Conservation (phyloP, 2,329 filamentous ascomycete species). For the Penicillium oxalicum region DNA sequence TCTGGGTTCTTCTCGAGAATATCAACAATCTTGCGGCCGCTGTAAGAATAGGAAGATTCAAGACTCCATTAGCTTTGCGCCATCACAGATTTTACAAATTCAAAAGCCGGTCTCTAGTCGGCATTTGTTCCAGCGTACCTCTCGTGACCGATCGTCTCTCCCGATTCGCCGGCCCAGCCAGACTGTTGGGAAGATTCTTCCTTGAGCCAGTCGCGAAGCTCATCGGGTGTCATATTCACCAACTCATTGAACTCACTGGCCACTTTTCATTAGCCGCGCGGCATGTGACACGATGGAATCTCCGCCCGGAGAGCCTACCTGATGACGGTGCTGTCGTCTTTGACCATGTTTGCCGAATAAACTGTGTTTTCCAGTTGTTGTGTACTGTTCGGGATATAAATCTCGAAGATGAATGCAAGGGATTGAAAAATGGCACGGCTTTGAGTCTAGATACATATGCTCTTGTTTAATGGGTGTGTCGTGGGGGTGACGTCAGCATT, state of each 20-base stretch:
- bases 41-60: constrained; percentile 20
- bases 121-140: constrained; percentile 29
- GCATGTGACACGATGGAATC: constrained; percentile 20
- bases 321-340: constrained; percentile 48
- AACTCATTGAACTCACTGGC: constrained; percentile 58
- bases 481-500: background rate
- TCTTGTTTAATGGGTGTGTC: background rate
- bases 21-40: constrained; percentile 57
- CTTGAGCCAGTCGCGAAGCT: constrained; percentile 58
- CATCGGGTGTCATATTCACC: constrained; percentile 59
- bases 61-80: no score
- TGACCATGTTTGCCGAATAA: constrained; percentile 38
- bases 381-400: no score
- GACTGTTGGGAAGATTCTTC: constrained; percentile 52
- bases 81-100: background rate
- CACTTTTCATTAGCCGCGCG: constrained; percentile 21
- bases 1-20: constrained; percentile 58
- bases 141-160: constrained; percentile 60
- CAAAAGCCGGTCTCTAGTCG: background rate
- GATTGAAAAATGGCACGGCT: background rate
- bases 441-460: background rate
- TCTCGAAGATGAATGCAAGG: no score
- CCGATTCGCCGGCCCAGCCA: constrained; percentile 56
- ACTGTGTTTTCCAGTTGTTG: no score
- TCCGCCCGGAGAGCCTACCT: constrained; percentile 27